A percentile compares a stretch with the other conserved stretches of the same genome.
Conservation (phyloP, 2,329 filamentous ascomycete genomes). For the Aspergillus sp. region DNA sequence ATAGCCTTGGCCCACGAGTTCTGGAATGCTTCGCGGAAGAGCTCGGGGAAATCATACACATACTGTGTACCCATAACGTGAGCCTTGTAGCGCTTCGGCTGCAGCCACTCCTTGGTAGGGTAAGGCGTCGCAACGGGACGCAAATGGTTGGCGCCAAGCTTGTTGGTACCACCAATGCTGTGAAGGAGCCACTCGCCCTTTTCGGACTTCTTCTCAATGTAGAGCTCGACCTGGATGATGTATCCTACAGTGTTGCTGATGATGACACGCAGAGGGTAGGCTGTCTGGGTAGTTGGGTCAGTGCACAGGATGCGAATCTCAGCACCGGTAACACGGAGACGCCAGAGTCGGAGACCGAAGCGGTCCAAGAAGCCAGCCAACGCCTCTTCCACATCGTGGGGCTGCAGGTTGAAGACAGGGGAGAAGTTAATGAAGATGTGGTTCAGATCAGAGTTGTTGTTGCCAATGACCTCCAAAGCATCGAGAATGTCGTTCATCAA, state of each 20-base stretch:
- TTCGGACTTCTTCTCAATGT: conserved; percentile 96
- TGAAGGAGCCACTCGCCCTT: conserved; percentile 99
- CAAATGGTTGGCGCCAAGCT: conserved; percentile 93
- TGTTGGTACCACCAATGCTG: conserved; percentile 90
- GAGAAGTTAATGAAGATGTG: conserved; percentile 99
- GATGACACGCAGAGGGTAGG: conserved; percentile 90
- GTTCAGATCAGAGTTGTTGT: conserved; percentile 98
- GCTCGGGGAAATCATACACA: conserved; percentile 98
- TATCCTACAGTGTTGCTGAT: conserved; percentile 99
- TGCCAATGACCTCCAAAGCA: conserved; percentile 95
- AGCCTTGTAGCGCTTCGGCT: conserved; percentile 99
- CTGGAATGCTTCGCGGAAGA: conserved; percentile 96
- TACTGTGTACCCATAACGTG: conserved; percentile 99
- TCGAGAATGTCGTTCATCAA: conserved; percentile 98
- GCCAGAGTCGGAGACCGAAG: conserved; percentile 92
- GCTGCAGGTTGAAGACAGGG: conserved; percentile 88
- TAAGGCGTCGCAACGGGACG: conserved; percentile 89
- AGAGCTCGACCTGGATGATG: conserved; percentile 96
- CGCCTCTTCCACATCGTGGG: conserved; percentile 86
- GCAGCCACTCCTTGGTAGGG: conserved; percentile 96
- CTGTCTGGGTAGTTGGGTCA: conserved; percentile 76
- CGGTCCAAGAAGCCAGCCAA: conserved; percentile 94
- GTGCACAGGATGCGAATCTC: conserved; percentile 99
- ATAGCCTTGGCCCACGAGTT: conserved; percentile 84
- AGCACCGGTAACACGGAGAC: conserved; percentile 91